These are phyloP conservation scores for Pterocarpus macrocarpus DNA, from an alignment of 306 rosid genomes.

Conservation along the genomic window DNA sequence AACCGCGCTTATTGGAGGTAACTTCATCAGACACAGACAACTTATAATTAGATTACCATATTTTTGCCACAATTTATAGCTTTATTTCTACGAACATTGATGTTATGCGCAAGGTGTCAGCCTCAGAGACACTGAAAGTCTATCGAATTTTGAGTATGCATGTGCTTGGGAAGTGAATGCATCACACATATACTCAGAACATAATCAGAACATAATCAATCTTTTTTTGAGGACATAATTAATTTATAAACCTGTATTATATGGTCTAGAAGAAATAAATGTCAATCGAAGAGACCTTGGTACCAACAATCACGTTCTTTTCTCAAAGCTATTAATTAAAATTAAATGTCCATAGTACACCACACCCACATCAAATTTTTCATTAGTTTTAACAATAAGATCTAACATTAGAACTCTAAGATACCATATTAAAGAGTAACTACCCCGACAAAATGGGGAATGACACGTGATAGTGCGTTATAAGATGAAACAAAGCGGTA, in stretches of 20 bases:
- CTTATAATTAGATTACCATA: not conserved
- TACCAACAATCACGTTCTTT: not conserved
- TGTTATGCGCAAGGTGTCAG: not conserved
- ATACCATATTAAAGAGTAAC: not conserved
- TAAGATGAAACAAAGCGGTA: no score
- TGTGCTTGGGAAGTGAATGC: not conserved
- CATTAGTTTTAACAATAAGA: not conserved
- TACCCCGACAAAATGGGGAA: not conserved
- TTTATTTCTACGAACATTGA: not conserved
- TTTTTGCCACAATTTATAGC: not conserved
- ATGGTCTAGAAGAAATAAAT: not conserved
- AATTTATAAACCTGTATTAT: not conserved
- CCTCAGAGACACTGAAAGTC: not conserved
- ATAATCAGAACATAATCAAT: no score
- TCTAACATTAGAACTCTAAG: not conserved
- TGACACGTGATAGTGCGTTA: no score
- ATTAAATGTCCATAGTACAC: not conserved
- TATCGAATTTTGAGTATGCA: slow-evolving; percentile 17
- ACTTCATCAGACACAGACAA: slow-evolving; percentile 5
- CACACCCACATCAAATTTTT: not conserved
- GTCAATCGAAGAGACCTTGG: slow-evolving; percentile 15
- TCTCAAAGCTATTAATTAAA: not conserved
- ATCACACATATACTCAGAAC: no score
- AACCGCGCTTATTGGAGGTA: slow-evolving; percentile 47
- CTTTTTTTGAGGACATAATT: not conserved